phyloP scores from a whole-genome alignment of 352 stramenopile genomes.

The Pythium folliculosum region DNA sequence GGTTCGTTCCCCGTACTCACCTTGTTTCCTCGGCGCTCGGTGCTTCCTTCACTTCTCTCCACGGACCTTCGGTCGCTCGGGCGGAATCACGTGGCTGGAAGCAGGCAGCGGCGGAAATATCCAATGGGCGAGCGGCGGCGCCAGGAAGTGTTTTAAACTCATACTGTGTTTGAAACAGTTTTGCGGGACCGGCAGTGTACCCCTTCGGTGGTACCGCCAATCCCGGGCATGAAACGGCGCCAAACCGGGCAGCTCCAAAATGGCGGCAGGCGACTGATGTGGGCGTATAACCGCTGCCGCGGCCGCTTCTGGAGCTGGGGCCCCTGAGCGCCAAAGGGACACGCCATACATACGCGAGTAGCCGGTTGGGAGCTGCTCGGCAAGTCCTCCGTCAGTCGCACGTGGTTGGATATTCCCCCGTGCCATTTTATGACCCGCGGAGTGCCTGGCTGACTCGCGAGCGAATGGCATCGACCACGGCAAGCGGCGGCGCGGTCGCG shows the following conservation, averaged over 20 bases:
- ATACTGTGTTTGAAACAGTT: slow-evolving; percentile 21
- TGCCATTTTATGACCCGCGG: slow-evolving; percentile 4
- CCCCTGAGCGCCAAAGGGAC: background rate
- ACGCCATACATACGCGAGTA: background rate
- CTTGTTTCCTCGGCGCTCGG: slow-evolving; percentile 5
- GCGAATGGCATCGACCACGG: slow-evolving; percentile 11
- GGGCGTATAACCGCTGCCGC: background rate
- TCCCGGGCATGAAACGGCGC: background rate
- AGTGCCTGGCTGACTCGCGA: background rate
- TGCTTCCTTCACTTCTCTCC: slow-evolving; percentile 20
- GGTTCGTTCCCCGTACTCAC: background rate
- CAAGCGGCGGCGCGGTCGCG: background rate
- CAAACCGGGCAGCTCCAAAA: background rate
- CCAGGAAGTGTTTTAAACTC: slow-evolving; percentile 7
- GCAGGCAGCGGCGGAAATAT: slow-evolving; percentile 32
- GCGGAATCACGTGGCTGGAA: slow-evolving; percentile 38
- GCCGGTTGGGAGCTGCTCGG: background rate
- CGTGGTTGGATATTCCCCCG: no score
- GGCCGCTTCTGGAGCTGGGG: no score
- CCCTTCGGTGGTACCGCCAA: background rate
- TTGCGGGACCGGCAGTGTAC: slow-evolving; percentile 1
- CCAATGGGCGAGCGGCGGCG: slow-evolving; percentile 28
- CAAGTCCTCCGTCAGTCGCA: background rate
- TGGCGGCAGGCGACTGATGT: background rate
- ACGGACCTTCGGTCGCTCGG: slow-evolving; percentile 8